A percentile compares a stretch with the other conserved stretches of the same genome.
phyloP scores from a whole-genome alignment of 1,284 basidiomycete genomes.

The Tilletia indica region DNA sequence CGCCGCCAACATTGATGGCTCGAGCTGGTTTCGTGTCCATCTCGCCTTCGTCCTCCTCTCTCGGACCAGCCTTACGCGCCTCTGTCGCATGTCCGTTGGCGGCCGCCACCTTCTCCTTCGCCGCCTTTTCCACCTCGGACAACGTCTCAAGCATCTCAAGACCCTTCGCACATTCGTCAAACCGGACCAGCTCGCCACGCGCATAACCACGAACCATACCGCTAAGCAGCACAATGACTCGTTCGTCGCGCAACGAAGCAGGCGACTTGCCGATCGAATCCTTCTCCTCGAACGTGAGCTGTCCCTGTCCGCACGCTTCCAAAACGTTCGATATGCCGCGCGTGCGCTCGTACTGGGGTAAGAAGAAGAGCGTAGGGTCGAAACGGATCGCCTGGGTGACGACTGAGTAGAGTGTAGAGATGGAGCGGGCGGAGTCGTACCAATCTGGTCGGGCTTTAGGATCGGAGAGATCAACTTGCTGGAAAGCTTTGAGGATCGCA shows the following conservation, averaged over 20 bases:
- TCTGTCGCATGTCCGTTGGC: too few relatives aligned
- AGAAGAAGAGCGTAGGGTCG: conserved; percentile 9
- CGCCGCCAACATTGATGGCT: too few relatives aligned
- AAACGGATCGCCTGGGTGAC: neutral
- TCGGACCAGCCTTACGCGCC: neutral
- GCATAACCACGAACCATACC: conserved; percentile 57
- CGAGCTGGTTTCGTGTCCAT: neutral
- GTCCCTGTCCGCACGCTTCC: neutral
- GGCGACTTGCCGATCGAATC: conserved; percentile 60
- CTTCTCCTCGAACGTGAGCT: conserved; percentile 58
- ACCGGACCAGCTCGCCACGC: conserved; percentile 54
- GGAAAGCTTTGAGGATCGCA: neutral
- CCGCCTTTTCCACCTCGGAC: conserved; percentile 42
- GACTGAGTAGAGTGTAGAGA: neutral
- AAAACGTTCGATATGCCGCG: neutral
- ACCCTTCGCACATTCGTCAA: conserved; percentile 55
- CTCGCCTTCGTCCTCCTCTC: neutral
- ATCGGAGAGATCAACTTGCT: neutral
- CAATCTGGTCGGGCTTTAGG: neutral
- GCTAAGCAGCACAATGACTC: conserved; percentile 56
- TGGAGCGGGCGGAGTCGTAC: neutral
- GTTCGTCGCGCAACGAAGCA: conserved; percentile 59
- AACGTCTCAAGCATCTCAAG: conserved; percentile 61
- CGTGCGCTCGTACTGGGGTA: neutral
- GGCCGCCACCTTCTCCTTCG: conserved; percentile 10